phyloP scores from a whole-genome alignment of 306 rosid genomes.

The Cicer yamashitae region DNA sequence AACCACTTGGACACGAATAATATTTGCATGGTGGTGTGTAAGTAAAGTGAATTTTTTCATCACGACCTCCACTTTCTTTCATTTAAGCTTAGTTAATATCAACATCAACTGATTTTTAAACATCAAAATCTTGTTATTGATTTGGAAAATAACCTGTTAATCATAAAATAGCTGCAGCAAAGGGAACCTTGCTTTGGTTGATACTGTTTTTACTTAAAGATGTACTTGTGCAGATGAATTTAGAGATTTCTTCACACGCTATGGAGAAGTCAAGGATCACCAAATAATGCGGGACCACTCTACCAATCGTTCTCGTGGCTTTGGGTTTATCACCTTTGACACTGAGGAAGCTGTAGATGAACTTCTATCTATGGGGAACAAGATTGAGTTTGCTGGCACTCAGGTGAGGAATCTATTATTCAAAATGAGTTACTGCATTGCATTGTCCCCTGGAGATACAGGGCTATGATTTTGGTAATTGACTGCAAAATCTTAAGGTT shows the following conservation, averaged over 20 bases:
- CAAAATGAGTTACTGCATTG: not conserved
- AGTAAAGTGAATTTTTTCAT: conserved; percentile 25
- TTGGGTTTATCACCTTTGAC: conserved; percentile 80
- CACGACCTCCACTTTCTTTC: not conserved
- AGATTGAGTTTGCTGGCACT: conserved; percentile 83
- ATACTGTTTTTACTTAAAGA: conserved; percentile 28
- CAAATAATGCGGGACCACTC: conserved; percentile 93
- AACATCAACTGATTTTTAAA: not conserved
- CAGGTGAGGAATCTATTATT: conserved; percentile 65
- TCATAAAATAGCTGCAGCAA: conserved; percentile 7
- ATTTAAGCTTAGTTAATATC: not conserved
- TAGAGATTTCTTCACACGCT: conserved; percentile 75
- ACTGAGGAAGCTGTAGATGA: conserved; percentile 90
- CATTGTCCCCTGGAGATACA: not conserved
- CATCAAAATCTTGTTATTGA: not conserved
- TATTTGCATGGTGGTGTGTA: conserved; percentile 28
- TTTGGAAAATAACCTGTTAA: not conserved
- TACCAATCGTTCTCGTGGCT: conserved; percentile 89
- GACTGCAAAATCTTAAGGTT: conserved; percentile 1
- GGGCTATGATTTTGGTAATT: not conserved
- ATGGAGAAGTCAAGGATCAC: conserved; percentile 81
- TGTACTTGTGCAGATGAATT: conserved; percentile 68
- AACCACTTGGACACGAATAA: not conserved
- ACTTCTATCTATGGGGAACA: conserved; percentile 84
- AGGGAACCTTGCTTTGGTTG: conserved; percentile 3